phyloP scores from a whole-genome alignment of 2,329 filamentous ascomycete species.

The Cordyceps cicadae region DNA sequence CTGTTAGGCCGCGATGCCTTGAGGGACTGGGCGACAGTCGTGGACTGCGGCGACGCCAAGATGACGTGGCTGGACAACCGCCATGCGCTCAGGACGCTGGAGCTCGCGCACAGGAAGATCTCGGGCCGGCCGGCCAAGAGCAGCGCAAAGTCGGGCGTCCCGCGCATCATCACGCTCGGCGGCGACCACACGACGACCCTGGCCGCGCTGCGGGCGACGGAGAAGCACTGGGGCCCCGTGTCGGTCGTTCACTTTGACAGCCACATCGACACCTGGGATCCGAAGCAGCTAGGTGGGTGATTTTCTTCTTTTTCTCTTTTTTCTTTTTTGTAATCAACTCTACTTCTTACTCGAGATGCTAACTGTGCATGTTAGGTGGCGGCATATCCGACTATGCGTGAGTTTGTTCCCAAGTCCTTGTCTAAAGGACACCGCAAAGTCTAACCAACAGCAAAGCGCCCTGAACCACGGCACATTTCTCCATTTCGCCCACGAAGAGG shows the following conservation, averaged over 20 bases:
- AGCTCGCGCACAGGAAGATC: slow-evolving; percentile 16
- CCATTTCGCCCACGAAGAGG: slow-evolving; percentile 19
- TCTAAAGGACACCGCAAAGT: too few relatives aligned
- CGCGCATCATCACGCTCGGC: slow-evolving; percentile 51
- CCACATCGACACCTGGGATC: slow-evolving; percentile 35
- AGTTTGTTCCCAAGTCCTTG: too few relatives aligned
- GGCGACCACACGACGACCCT: slow-evolving; percentile 64
- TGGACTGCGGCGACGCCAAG: slow-evolving; percentile 66
- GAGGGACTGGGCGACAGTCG: slow-evolving; percentile 56
- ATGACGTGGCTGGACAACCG: slow-evolving; percentile 18
- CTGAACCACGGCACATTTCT: slow-evolving; percentile 21
- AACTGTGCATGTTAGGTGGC: slow-evolving; percentile 7
- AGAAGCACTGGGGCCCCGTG: slow-evolving; percentile 50
- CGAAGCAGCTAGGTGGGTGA: slow-evolving; percentile 13
- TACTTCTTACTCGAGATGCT: neutral
- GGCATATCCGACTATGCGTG: slow-evolving; percentile 17
- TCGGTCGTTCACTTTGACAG: slow-evolving; percentile 63
- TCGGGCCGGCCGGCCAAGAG: slow-evolving; percentile 13
- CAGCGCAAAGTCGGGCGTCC: slow-evolving; percentile 10
- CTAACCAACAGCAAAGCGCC: slow-evolving; percentile 10
- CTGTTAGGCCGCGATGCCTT: slow-evolving; percentile 15
- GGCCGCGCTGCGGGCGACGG: slow-evolving; percentile 55
- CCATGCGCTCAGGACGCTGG: slow-evolving; percentile 16
- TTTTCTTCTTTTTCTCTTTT: neutral
- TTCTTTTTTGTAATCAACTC: too few relatives aligned